Base-by-base conservation (phyloP, 106 monocot genomes). In the Dendrobium catenatum region DNA sequence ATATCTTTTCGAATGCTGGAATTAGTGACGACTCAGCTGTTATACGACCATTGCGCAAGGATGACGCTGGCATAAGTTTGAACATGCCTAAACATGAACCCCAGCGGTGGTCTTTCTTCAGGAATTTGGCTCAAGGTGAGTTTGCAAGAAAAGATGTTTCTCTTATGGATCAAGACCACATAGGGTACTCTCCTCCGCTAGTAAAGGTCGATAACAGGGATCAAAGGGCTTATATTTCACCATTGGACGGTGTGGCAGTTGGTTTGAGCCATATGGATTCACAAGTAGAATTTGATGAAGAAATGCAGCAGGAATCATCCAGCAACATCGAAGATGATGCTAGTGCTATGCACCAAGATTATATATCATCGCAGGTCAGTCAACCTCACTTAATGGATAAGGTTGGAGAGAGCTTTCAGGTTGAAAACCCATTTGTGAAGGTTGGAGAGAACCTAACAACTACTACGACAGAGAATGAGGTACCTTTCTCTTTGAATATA, bases 81-180 rank as follows among this genome's bases (percentile, higher is more conserved):
- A 95, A 95, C 78, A 79, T 95, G 84, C 87, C 85, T 41, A 95
- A 95, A 29, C 91, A 88, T 86, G 95, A 95, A 77, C 92, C 92
- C 37, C 72, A 93, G 68, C 80, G 88, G 5, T 99, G 98, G 98
- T 93, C 95, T 43, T 99, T 93, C 77, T 99, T 95, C 83, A 85
- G 98, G 85, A 90, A 93, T 82, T 88, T 99, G 78, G 95, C 94
- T 1, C 94, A 86, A 72, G 88, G 86, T 77, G 97, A 94, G 83
- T 96, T 99, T 90, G 78, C 59, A n/a, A 84, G 81, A 5, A 94
- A 92, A 75, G 93, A 90, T 83, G 83, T 89, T 85, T 93, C 96
- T 66, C 87, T 96, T 64, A 94, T 94, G 79, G 97, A 95, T 85
- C 95, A 93, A 79, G 95, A 95, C 59, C 88, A 88, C 37, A 81